phyloP scores from a whole-genome alignment of 306 rosid genomes.

The Quercus gilva region DNA sequence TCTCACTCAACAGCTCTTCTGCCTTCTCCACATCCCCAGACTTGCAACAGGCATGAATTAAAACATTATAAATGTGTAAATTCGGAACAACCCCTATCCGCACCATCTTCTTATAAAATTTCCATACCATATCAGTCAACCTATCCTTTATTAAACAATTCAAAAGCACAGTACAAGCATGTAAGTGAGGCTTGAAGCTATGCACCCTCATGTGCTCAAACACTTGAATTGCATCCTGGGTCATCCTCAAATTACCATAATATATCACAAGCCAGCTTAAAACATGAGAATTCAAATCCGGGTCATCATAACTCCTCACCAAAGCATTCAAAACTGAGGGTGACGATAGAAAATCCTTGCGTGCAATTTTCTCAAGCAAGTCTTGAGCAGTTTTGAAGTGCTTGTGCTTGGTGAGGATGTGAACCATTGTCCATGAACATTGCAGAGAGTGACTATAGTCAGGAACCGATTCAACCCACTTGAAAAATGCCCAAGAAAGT shows the following conservation, averaged over 20 bases:
- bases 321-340: conserved; percentile 68
- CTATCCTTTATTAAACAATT: conserved; percentile 67
- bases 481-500: conserved; percentile 61
- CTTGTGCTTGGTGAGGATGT: conserved; percentile 52
- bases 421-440: conserved; percentile 74
- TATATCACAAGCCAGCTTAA: conserved; percentile 84
- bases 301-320: conserved; percentile 43
- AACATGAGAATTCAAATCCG: conserved; percentile 67
- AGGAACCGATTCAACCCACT: conserved; percentile 62
- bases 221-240: conserved; percentile 72
- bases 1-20: conserved; percentile 55
- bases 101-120: conserved; percentile 57
- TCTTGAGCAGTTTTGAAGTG: conserved; percentile 64
- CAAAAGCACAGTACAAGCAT: conserved; percentile 83
- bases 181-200: conserved; percentile 60
- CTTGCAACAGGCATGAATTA: conserved; percentile 80
- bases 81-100: conserved; percentile 56
- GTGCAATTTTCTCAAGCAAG: conserved; percentile 68
- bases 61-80: conserved; percentile 67
- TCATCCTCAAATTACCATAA: conserved; percentile 59
- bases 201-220: conserved; percentile 66
- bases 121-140: conserved; percentile 68
- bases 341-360: conserved; percentile 60
- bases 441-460: conserved; percentile 66
- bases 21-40: conserved; percentile 75